Percentiles rank a stretch among this genome's conserved stretches.
phyloP scores from a whole-genome alignment of 140 eudicot genomes.

The Bidens hawaiensis region DNA sequence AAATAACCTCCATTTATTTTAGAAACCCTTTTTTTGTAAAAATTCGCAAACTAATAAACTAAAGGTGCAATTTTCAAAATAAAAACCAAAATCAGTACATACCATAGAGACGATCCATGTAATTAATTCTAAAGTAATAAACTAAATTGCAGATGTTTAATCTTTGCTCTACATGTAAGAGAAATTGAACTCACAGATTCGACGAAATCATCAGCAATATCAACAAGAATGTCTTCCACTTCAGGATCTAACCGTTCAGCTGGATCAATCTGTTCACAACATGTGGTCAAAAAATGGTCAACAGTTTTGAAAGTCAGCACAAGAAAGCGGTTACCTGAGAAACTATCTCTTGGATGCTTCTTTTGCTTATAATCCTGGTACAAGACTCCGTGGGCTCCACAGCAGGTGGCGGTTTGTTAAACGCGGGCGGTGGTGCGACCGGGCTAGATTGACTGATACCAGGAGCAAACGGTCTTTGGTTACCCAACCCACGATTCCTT shows the following conservation, averaged over 20 bases:
- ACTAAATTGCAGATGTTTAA: neutral
- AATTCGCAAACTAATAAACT: no score
- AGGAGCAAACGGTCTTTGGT: constrained; percentile 57
- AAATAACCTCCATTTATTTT: no score
- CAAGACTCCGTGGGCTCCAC: constrained; percentile 53
- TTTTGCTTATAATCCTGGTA: constrained; percentile 62
- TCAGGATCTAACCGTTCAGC: constrained; percentile 76
- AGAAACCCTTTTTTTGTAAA: no score
- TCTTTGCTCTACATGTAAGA: neutral
- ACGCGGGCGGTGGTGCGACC: constrained; percentile 23
- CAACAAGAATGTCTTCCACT: constrained; percentile 91
- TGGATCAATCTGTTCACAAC: constrained; percentile 67
- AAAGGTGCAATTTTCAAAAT: no score
- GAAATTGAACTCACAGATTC: constrained; percentile 78
- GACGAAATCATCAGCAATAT: constrained; percentile 89
- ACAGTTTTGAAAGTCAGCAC: neutral
- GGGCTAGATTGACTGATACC: constrained; percentile 38
- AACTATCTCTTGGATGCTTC: constrained; percentile 85
- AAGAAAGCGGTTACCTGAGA: constrained; percentile 49
- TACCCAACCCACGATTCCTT: constrained; percentile 58
- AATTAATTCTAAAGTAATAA: no score
- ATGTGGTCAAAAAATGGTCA: constrained; percentile 1
- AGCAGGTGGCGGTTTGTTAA: constrained; percentile 36
- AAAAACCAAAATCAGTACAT: no score
- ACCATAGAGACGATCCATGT: no score